These are phyloP conservation scores for Podospora anserina DNA, from an alignment of 495 filamentous ascomycete species.

Conservation along the genomic window DNA sequence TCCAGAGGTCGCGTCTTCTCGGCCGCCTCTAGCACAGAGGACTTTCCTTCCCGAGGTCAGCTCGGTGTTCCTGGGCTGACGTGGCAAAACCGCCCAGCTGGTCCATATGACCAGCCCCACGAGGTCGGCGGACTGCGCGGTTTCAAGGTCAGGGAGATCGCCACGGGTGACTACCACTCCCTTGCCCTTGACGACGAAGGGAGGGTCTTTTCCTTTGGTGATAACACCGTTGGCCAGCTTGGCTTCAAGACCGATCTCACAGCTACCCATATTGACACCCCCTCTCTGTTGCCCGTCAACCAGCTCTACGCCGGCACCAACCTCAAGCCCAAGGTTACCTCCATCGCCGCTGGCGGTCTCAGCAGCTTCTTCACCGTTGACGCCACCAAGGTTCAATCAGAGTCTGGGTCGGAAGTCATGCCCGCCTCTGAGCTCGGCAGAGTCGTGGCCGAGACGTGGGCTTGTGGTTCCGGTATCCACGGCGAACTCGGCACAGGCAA, in stretches of 20 bases:
- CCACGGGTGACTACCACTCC: conserved; percentile 84
- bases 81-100: conserved; percentile 73
- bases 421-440: conserved; percentile 45
- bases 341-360: conserved; percentile 76
- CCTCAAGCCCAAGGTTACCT: conserved; percentile 59
- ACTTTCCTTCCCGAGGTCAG: conserved; percentile 79
- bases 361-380: conserved; percentile 88
- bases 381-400: conserved; percentile 48
- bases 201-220: conserved; percentile 81
- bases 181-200: conserved; percentile 71
- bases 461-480: conserved; percentile 79
- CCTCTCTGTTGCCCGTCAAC: conserved; percentile 62
- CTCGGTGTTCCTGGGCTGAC: conserved; percentile 79
- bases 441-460: conserved; percentile 72
- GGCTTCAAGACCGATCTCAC: conserved; percentile 67
- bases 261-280: conserved; percentile 61
- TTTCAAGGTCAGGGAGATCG: conserved; percentile 62
- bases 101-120: conserved; percentile 74
- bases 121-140: conserved; percentile 57
- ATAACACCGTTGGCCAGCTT: conserved; percentile 84
- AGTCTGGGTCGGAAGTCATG: conserved; percentile 10
- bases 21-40: conserved; percentile 69
- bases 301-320: conserved; percentile 65
- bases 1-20: conserved; percentile 81
- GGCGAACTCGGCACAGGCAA: conserved; percentile 80